phyloP scores from a whole-genome alignment of 1,284 basidiomycete genomes.

The Leccinum solheimii region DNA sequence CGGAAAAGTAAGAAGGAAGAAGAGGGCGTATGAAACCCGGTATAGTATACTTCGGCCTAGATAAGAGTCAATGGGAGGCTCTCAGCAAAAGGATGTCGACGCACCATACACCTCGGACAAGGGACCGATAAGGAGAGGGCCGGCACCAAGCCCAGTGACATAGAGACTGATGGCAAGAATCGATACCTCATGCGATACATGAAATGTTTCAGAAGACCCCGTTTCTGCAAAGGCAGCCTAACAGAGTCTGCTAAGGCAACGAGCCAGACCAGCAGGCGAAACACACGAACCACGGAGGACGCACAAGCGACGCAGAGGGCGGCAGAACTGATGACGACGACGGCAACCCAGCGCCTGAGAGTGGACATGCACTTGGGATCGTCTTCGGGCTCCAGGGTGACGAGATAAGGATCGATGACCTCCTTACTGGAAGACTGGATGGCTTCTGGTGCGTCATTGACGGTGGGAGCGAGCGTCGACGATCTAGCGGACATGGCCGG shows the following conservation, averaged over 20 bases:
- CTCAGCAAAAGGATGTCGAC: conserved; percentile 12
- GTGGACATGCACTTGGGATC: conserved; percentile 51
- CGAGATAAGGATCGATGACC: conserved; percentile 22
- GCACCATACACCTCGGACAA: conserved; percentile 50
- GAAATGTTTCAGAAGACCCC: conserved; percentile 59
- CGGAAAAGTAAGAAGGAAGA: conserved; percentile 59
- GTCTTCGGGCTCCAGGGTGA: conserved; percentile 48
- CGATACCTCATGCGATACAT: conserved; percentile 61
- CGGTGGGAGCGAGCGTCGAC: conserved; percentile 8
- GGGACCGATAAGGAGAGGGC: conserved; percentile 50
- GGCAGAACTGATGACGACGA: conserved; percentile 52
- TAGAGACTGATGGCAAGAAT: conserved; percentile 74
- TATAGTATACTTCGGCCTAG: conserved; percentile 56
- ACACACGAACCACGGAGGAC: conserved; percentile 61
- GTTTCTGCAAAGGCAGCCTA: conserved; percentile 69
- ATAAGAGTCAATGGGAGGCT: conserved; percentile 41
- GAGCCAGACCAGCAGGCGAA: background rate
- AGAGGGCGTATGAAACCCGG: conserved; percentile 47
- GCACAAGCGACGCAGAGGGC: conserved; percentile 69
- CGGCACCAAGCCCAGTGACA: conserved; percentile 56
- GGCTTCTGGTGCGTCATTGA: conserved; percentile 11
- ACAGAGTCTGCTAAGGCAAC: conserved; percentile 1
- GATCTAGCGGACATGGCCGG: conserved; percentile 8
- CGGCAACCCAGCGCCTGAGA: conserved; percentile 57
- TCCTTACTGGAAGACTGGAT: conserved; percentile 1